Evolutionary conservation across 768 basidiomycete genomes (phyloP), one percentile per base, ranked within the genome.

Genomic region (Pisolithus albus): DNA sequence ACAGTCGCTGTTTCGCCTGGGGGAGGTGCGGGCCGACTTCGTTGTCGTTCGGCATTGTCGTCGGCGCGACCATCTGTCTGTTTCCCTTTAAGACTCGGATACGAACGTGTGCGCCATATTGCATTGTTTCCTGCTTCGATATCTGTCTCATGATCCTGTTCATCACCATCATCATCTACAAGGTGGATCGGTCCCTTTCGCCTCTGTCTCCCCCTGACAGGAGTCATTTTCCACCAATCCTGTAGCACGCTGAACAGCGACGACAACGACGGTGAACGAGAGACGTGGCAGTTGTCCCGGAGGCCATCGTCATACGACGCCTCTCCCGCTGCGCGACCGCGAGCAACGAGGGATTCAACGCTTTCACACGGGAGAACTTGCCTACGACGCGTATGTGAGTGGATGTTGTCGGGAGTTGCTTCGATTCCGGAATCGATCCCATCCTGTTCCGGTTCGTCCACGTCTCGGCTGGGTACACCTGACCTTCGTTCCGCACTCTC

Each of bases 1-100:
- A 97, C 82, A 2, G 93, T 93, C 63, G 76, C 81, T 26, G 83
- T 82, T 75, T 96, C 92, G 3, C 91, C 91, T 1, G 75, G 73
- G 3, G 49, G 52, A 24, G 34, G 51, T 64, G 64, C 4, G 7
- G 18, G 34, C 5, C 34, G n/a, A n/a, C 10, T 26, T 46, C n/a
- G 23, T 13, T 21, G 47, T 9, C 13, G 16, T 32, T 24, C 15
- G 4, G 6, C 24, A 6, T 24, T 7, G 23, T 3, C 24, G 28
- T 45, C 24, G 13, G 6, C 28, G 6, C 16, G 43, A 5, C 16
- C n/a, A 7, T 9, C 15, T 6, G 24, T 24, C 28, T 47, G 18
- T n/a, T 19, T 30, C 5, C 15, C 46, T 7, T n/a, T n/a, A n/a
- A 36, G 34, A 15, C 46, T 47, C n/a, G 46, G 9, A 4, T 18